phyloP scores from a whole-genome alignment of 2,329 filamentous ascomycete species.

The Xylariaceae sp. region DNA sequence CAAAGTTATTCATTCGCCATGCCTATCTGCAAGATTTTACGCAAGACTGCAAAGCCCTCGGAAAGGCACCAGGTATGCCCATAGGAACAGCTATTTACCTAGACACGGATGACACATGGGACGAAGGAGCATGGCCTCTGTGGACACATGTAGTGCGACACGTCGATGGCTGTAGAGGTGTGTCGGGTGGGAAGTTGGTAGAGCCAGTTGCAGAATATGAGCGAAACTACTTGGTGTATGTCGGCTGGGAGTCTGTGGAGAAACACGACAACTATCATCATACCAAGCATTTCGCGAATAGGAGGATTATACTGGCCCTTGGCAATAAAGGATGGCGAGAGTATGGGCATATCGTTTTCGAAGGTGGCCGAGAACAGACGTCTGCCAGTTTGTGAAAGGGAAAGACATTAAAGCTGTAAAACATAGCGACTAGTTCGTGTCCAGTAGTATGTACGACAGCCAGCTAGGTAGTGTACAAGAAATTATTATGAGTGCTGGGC shows the following conservation, averaged over 20 bases:
- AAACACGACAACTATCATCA: slow-evolving; percentile 44
- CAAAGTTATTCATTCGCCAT: slow-evolving; percentile 27
- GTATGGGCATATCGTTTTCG: slow-evolving; percentile 44
- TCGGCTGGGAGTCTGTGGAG: slow-evolving; percentile 44
- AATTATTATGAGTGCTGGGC: no score
- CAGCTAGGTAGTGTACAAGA: no score
- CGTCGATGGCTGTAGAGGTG: slow-evolving; percentile 41
- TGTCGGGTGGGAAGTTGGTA: slow-evolving; percentile 41
- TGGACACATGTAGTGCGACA: slow-evolving; percentile 31
- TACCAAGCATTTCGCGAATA: slow-evolving; percentile 40
- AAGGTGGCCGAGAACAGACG: slow-evolving; percentile 3
- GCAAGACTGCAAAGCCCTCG: slow-evolving; percentile 19
- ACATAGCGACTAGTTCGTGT: no score
- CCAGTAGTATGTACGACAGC: no score
- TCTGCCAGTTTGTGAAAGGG: neutral
- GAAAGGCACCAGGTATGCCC: slow-evolving; percentile 3
- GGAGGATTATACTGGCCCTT: slow-evolving; percentile 37
- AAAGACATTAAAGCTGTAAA: no score
- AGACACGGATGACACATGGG: slow-evolving; percentile 24
- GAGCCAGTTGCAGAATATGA: slow-evolving; percentile 40
- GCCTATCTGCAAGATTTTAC: slow-evolving; percentile 37
- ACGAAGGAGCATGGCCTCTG: slow-evolving; percentile 29
- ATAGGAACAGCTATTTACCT: slow-evolving; percentile 42
- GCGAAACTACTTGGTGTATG: slow-evolving; percentile 41
- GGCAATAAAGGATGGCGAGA: slow-evolving; percentile 40